Evolutionary conservation across 495 filamentous ascomycete genomes (phyloP).

Genomic region (Rusavskia elegans): DNA sequence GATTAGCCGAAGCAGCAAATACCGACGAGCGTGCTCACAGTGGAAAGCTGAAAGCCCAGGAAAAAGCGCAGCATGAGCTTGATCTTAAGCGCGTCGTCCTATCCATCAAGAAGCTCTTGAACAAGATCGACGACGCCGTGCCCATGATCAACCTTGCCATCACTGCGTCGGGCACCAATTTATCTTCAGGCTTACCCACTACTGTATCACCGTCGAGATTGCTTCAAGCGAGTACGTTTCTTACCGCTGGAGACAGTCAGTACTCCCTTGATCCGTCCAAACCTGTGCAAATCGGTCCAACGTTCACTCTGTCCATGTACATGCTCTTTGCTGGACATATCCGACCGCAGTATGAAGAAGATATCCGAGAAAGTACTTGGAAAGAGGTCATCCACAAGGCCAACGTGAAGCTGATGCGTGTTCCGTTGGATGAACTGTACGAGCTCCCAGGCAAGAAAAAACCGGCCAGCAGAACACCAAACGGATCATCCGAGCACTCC

Average conservation of each 20-base stretch:
- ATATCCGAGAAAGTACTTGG: slow-evolving; percentile 68
- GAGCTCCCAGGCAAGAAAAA: slow-evolving; percentile 4
- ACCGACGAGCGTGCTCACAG: slow-evolving; percentile 44
- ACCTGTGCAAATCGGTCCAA: slow-evolving; percentile 73
- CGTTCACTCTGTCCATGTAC: slow-evolving; percentile 80
- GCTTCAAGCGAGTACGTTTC: slow-evolving; percentile 83
- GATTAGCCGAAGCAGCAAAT: slow-evolving; percentile 52
- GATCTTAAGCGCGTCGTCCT: slow-evolving; percentile 55
- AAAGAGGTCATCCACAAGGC: slow-evolving; percentile 97
- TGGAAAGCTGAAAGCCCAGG: slow-evolving; percentile 31
- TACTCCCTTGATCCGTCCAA: slow-evolving; percentile 48
- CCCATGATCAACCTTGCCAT: slow-evolving; percentile 91
- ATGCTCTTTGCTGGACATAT: slow-evolving; percentile 88
- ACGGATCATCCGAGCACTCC: neutral
- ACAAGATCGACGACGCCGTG: slow-evolving; percentile 79
- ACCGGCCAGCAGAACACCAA: neutral
- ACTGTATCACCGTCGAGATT: slow-evolving; percentile 84
- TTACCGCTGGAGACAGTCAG: slow-evolving; percentile 76
- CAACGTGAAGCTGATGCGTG: slow-evolving; percentile 57
- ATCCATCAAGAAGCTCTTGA: slow-evolving; percentile 62
- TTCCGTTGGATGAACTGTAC: slow-evolving; percentile 27
- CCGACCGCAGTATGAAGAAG: slow-evolving; percentile 44
- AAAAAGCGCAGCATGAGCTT: slow-evolving; percentile 30
- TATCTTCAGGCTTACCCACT: slow-evolving; percentile 61
- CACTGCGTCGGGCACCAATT: slow-evolving; percentile 78